Evolutionary conservation across 2,329 filamentous ascomycete genomes (phyloP), one percentile per base, ranked within the genome.

Genomic region (Ploettnerulaceae sp.): DNA sequence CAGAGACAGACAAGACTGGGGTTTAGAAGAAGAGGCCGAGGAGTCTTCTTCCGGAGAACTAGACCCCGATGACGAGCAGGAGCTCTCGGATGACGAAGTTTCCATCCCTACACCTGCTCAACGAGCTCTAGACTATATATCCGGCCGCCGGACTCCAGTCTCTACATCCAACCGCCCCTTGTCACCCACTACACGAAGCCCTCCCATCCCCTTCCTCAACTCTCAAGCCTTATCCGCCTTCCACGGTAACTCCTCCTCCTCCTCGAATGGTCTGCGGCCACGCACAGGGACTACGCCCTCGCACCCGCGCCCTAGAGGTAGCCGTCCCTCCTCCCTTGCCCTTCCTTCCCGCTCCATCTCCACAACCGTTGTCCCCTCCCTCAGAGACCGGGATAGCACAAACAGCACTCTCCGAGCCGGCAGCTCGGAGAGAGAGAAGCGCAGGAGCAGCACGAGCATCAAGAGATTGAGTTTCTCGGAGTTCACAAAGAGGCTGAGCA

Each of bases 381-480:
- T 53, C 5, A 53, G 53, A 44, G 59, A 61, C 11, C 44, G 20
- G n/a, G 45, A 44, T 18, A 48, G 22, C 28, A 47, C 17, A 9
- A 57, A 42, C 33, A 48, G 44, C 11, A 57, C 51, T 33, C 29
- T 53, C 7, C 51, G 45, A 26, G 45, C 45, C 20, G 22, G 24
- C 3, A 51, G 25, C 24, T 47, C 53, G n/a, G 49, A 53, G 2
- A 45, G 45, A n/a, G 55, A 57, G 44, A 75, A 76, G 53, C 72
- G 75, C 24, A 67, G 70, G 37, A 81, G 77, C 21, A 67, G 67
- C 31, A 74, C 73, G 8, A 79, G 74, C 60, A 66, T 67, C 36
- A 81, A 81, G 66, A 71, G 76, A 49, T 70, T 79, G 45, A 80
- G 75, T 66, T 79, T 82, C 54, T 75, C 71, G 55, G 79, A 83